These are phyloP conservation scores for Pistacia atlantica DNA, from an alignment of 345 rosid species.

Conservation along the genomic window DNA sequence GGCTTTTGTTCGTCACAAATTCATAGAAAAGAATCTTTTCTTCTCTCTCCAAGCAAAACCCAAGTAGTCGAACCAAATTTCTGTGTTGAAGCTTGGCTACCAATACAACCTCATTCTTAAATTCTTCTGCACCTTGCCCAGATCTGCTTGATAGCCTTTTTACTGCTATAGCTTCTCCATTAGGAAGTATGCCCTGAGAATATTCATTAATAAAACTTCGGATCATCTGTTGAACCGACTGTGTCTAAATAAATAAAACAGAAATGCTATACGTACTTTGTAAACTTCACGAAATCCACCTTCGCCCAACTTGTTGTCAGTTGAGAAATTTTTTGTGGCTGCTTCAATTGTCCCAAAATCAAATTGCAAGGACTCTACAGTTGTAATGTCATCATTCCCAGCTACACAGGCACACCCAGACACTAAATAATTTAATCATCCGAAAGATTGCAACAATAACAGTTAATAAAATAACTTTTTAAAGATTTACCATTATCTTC, in stretches of 20 bases:
- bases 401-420: slow-evolving; percentile 26
- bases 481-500: slow-evolving; percentile 37
- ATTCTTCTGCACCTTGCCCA: slow-evolving; percentile 31
- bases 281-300: slow-evolving; percentile 78
- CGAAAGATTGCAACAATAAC: not conserved
- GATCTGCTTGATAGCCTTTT: slow-evolving; percentile 30
- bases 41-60: slow-evolving; percentile 38
- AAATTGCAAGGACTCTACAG: slow-evolving; percentile 45
- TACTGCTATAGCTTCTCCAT: slow-evolving; percentile 36
- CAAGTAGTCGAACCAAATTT: slow-evolving; percentile 36
- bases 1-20: slow-evolving; percentile 36
- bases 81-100: slow-evolving; percentile 44
- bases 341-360: slow-evolving; percentile 36
- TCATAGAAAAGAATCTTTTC: slow-evolving; percentile 40
- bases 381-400: slow-evolving; percentile 28
- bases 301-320: slow-evolving; percentile 55
- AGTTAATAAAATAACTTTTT: not conserved
- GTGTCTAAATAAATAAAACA: too few relatives aligned
- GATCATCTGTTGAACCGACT: not conserved
- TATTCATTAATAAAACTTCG: not conserved
- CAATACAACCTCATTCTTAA: slow-evolving; percentile 35
- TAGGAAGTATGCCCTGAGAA: slow-evolving; percentile 23
- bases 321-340: slow-evolving; percentile 54
- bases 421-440: not conserved
- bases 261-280: slow-evolving; percentile 33